Conservation (phyloP, 208 protist genomes). For the Spongospora subterranea region DNA sequence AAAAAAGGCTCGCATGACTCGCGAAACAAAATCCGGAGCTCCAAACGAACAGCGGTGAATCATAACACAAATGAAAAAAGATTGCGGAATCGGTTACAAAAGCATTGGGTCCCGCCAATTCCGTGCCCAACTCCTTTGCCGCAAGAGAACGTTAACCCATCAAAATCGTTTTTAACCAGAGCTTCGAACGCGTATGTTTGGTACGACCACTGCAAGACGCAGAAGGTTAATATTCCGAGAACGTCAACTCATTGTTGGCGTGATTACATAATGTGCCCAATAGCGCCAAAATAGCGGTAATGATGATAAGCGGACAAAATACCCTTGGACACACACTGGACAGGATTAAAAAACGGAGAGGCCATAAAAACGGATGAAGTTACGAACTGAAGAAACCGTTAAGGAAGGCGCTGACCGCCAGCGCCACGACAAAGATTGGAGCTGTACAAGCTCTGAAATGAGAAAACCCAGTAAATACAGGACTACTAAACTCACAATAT, state of each 20-base stretch:
- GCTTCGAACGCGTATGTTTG: constrained; percentile 52
- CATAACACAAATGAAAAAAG: neutral
- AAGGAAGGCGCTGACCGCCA: constrained; percentile 16
- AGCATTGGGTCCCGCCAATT: neutral
- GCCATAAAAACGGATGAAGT: neutral
- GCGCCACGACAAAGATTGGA: constrained; percentile 18
- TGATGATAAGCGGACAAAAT: constrained; percentile 23
- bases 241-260: neutral
- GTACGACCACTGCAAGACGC: constrained; percentile 16
- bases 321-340: constrained; percentile 45
- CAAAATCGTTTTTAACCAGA: constrained; percentile 55
- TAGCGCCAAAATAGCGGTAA: constrained; percentile 33
- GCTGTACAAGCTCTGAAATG: neutral
- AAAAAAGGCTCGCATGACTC: too few relatives aligned
- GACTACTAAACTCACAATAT: neutral
- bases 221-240: neutral
- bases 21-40: too few relatives aligned
- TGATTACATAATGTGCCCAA: constrained; percentile 49
- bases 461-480: neutral
- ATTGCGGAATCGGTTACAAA: constrained; percentile 11
- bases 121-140: too few relatives aligned
- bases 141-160: constrained; percentile 29
- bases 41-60: too few relatives aligned
- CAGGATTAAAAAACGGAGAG: neutral
- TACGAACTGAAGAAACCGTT: constrained; percentile 41